Evolutionary conservation across 768 basidiomycete species (phyloP).

Genomic region (Pleurotus tuber-regium): DNA sequence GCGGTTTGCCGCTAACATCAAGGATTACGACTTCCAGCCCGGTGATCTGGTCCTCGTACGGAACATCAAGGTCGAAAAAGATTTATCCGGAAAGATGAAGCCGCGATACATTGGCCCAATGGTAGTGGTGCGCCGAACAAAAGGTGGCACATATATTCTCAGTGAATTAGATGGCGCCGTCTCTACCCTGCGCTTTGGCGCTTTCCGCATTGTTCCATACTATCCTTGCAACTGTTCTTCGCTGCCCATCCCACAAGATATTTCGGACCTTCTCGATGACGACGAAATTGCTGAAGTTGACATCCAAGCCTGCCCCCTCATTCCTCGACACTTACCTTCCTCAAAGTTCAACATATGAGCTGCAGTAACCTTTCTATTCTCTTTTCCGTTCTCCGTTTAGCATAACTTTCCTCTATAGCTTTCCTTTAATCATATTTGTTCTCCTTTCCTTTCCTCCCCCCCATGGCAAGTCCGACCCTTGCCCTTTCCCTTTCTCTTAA

Average conservation of each 20-base stretch:
- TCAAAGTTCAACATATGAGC: too few relatives aligned
- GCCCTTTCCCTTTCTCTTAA: too few relatives aligned
- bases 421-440: too few relatives aligned
- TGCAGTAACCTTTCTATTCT: too few relatives aligned
- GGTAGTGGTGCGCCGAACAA: conserved; percentile 25
- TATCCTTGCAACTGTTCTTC: background rate
- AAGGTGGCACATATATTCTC: conserved; percentile 28
- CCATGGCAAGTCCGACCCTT: too few relatives aligned
- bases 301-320: too few relatives aligned
- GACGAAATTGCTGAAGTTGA: too few relatives aligned
- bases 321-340: too few relatives aligned
- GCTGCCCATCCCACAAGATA: background rate
- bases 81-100: conserved; percentile 27
- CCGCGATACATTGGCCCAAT: conserved; percentile 37
- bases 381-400: too few relatives aligned
- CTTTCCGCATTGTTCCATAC: conserved; percentile 13
- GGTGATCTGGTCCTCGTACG: conserved; percentile 31
- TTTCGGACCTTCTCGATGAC: too few relatives aligned
- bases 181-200: conserved; percentile 21
- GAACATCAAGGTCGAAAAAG: conserved; percentile 30
- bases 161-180: conserved; percentile 28
- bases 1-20: conserved; percentile 15
- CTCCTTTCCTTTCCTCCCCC: too few relatives aligned
- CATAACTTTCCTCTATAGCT: too few relatives aligned
- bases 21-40: conserved; percentile 20